phyloP scores from a whole-genome alignment of 2,329 filamentous ascomycete species.

The Diaporthe sp. region DNA sequence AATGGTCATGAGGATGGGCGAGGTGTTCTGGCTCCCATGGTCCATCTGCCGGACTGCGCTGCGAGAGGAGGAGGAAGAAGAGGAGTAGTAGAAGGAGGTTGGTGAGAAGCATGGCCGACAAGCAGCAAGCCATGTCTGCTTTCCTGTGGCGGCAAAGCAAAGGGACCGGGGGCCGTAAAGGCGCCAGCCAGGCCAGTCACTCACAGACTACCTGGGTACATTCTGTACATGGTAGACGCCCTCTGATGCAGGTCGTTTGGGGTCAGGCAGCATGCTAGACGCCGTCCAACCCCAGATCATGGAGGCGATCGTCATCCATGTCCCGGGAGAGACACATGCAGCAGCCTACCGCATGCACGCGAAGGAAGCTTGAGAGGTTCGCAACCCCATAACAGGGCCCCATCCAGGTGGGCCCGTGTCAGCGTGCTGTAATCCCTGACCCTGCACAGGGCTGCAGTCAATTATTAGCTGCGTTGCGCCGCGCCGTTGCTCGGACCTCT shows the following conservation, averaged over 20 bases:
- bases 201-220: neutral
- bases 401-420: constrained; percentile 19
- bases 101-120: neutral
- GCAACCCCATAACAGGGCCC: constrained; percentile 1
- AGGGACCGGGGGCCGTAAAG: constrained; percentile 1
- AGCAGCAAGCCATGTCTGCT: constrained; percentile 14
- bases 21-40: neutral
- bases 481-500: constrained; percentile 27
- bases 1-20: constrained; percentile 26
- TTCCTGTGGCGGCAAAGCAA: constrained; percentile 16
- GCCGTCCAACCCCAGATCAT: constrained; percentile 23
- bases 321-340: constrained; percentile 26
- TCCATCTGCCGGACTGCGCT: constrained; percentile 8
- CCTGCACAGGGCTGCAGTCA: constrained; percentile 25
- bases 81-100: neutral
- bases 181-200: neutral
- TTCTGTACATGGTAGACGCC: constrained; percentile 7
- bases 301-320: constrained; percentile 24
- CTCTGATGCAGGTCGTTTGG: constrained; percentile 18
- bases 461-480: constrained; percentile 4
- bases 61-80: neutral
- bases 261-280: constrained; percentile 26
- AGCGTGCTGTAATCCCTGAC: constrained; percentile 13
- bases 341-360: constrained; percentile 26
- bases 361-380: constrained; percentile 32